Conservation (phyloP, 345 rosid genomes). For the Boechera retrofracta region DNA sequence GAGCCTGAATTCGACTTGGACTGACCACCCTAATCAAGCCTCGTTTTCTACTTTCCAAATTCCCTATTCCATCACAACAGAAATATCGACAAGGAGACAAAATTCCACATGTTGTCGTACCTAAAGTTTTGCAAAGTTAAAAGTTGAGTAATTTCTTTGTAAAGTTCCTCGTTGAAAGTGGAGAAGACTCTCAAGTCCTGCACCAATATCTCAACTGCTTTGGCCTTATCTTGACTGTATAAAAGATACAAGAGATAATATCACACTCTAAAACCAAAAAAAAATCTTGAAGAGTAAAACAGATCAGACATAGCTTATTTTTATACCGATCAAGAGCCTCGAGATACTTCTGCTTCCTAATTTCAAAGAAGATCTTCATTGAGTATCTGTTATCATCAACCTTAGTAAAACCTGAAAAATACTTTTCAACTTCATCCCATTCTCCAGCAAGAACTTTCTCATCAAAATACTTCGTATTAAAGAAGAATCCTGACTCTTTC, state of each 20-base stretch:
- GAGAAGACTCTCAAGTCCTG: constrained; percentile 80
- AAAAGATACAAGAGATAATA: constrained; percentile 25
- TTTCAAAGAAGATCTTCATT: constrained; percentile 87
- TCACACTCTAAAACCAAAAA: constrained; percentile 29
- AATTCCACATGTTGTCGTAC: constrained; percentile 39
- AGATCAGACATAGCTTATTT: neutral
- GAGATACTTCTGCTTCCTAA: constrained; percentile 88
- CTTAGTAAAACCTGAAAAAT: constrained; percentile 80
- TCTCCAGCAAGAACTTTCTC: constrained; percentile 79
- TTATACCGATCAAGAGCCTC: constrained; percentile 80
- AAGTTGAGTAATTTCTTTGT: constrained; percentile 80
- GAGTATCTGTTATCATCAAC: constrained; percentile 86
- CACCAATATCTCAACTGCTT: constrained; percentile 83
- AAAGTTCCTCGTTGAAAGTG: constrained; percentile 73
- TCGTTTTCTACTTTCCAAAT: neutral
- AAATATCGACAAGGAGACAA: neutral
- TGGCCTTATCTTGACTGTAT: constrained; percentile 72
- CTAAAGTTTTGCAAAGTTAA: constrained; percentile 80
- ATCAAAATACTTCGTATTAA: constrained; percentile 79
- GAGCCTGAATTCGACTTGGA: neutral
- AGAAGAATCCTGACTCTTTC: constrained; percentile 85
- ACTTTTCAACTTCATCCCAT: constrained; percentile 88
- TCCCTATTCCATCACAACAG: too few species aligned
- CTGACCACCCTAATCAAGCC: neutral
- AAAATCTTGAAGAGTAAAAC: neutral